phyloP scores from a whole-genome alignment of 2,329 filamentous ascomycete genomes.

The Trichoderma sp. region DNA sequence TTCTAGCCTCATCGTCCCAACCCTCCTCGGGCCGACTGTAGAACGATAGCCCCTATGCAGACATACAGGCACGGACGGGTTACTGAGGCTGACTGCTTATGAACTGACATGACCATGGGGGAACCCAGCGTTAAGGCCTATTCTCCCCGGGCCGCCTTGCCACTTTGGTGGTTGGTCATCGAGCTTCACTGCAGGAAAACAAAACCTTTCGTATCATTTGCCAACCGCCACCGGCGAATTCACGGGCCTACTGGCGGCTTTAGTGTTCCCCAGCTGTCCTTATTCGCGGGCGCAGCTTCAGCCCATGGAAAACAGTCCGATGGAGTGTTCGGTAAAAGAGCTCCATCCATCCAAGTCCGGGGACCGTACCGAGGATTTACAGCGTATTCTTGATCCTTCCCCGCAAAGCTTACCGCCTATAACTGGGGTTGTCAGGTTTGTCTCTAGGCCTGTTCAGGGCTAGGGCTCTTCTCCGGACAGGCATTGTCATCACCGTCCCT shows the following conservation, averaged over 20 bases:
- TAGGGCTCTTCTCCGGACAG: not conserved
- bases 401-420: not conserved
- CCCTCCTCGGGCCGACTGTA: not conserved
- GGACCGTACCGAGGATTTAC: not conserved
- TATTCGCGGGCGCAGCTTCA: not conserved
- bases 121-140: not conserved
- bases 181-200: not conserved
- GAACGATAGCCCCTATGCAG: not conserved
- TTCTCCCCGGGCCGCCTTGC: not conserved
- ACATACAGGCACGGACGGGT: not conserved
- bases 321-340: not conserved
- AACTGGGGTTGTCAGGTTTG: not conserved
- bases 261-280: not conserved
- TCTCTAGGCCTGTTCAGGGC: not conserved
- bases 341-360: not conserved
- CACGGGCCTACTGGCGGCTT: not conserved
- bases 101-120: not conserved
- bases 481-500: not conserved
- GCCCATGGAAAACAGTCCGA: not conserved
- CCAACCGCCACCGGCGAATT: not conserved
- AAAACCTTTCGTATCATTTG: not conserved
- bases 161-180: not conserved
- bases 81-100: not conserved
- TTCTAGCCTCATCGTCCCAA: not conserved
- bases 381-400: not conserved